These are phyloP conservation scores for Sporothrix luriei DNA, from an alignment of 2,329 filamentous ascomycete species.

Conservation along the genomic window DNA sequence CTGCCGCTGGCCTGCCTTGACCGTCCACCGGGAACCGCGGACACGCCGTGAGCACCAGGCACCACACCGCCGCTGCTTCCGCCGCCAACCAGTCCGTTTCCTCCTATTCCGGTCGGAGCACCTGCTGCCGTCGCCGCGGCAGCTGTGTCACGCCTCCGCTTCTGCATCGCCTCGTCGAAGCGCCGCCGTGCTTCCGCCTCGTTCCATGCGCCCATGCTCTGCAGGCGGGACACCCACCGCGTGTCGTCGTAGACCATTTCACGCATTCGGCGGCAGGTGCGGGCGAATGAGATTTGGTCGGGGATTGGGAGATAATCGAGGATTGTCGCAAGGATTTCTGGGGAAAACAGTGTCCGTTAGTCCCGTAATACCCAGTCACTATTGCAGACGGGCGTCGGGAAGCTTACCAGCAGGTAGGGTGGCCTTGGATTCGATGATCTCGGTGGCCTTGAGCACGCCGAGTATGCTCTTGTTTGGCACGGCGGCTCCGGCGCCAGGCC, in stretches of 20 bases:
- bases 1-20: constrained; percentile 41
- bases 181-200: constrained; percentile 79
- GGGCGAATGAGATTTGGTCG: constrained; percentile 83
- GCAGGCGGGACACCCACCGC: constrained; percentile 85
- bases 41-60: constrained; percentile 5
- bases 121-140: constrained; percentile 43
- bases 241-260: constrained; percentile 99
- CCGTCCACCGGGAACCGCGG: constrained; percentile 33
- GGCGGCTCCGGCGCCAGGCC: constrained; percentile 46
- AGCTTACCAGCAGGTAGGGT: constrained; percentile 73
- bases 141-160: constrained; percentile 58
- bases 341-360: neutral
- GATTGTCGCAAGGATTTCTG: constrained; percentile 85
- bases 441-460: constrained; percentile 74
- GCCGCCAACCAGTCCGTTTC: constrained; percentile 35
- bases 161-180: constrained; percentile 71
- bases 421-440: constrained; percentile 77
- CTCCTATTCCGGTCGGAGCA: constrained; percentile 36
- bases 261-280: constrained; percentile 79
- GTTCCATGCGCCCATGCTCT: constrained; percentile 89
- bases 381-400: no score
- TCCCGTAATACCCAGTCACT: neutral
- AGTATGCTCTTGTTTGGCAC: constrained; percentile 57
- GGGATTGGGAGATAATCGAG: constrained; percentile 85
- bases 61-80: constrained; percentile 8